Base-by-base conservation (phyloP, 1,284 basidiomycete genomes). In the Coniferiporia weirii region DNA sequence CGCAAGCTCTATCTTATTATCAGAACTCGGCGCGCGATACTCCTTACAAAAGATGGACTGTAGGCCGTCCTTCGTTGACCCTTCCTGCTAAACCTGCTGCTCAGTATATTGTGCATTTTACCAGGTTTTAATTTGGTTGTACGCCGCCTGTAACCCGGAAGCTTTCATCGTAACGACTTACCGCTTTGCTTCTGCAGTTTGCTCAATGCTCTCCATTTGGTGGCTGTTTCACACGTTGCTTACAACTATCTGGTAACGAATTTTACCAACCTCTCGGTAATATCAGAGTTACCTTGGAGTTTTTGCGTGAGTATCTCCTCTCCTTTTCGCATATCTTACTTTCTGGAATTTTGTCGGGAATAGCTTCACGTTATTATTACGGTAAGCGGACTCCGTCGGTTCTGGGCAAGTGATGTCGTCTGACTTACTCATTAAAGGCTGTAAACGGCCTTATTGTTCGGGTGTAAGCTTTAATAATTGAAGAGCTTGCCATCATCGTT, bases 181-280 rank as follows among this genome's bases (percentile, higher is more conserved):
- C 12, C 17, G 36, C 36, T 50, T 10, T 13, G 12, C 40, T 43
- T 19, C 15, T 38, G 3, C 51, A 61, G 60, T 51, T n/a, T 50
- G 6, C 51, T 61, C 19, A 56, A 61, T 36, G 34, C 45, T 1
- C 56, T 57, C n/a, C 60, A 61, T 19, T 40, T 61, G 12, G 56
- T 51, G 27, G 43, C 58, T 22, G 53, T 61, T 40, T 38, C 56
- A n/a, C 56, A 61, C 45, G 38, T 46, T 36, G n/a, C 58, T 34
- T 60, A 60, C 53, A 34, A 9, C 34, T 48, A 55, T 45, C 17
- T 60, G 22, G 54, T 60, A 22, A 43, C 52, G 2, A 56, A 60
- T 46, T 60, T 60, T 35, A 44, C 57, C 17, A 53, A 59, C 34
- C 44, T 54, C n/a, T 13, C 34, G 7, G 20, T 49, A n/a, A 59